Conservation (phyloP, 225 moss, liverwort and hornwort species). For the Neckera pumila region DNA sequence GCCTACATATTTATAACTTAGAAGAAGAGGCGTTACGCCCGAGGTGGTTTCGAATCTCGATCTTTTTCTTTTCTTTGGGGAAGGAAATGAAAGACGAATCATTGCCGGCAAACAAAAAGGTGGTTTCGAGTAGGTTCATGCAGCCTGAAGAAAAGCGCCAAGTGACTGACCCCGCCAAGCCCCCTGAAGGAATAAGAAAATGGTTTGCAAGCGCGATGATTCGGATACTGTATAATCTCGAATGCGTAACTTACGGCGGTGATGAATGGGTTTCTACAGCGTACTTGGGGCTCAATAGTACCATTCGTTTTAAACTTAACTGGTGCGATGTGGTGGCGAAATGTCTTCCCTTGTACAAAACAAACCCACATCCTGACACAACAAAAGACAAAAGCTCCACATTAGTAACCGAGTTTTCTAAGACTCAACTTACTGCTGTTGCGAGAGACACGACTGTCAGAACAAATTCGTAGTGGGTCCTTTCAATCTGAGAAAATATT, state of each 20-base stretch:
- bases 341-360: not conserved
- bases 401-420: slow-evolving; percentile 1
- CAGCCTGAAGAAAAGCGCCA: not conserved
- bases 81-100: not conserved
- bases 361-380: not conserved
- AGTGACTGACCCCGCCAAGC: not conserved
- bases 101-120: not conserved
- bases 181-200: not conserved
- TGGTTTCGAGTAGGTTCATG: not conserved
- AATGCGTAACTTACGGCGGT: slow-evolving; percentile 20
- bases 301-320: not conserved
- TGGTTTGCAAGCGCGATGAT: not conserved
- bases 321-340: not conserved
- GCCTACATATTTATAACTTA: not conserved
- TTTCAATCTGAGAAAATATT: slow-evolving; percentile 7
- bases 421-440: not conserved
- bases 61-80: not conserved
- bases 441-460: slow-evolving; percentile 10
- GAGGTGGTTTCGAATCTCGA: not conserved
- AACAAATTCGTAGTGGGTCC: slow-evolving; percentile 1
- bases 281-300: not conserved
- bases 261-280: not conserved
- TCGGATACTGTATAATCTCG: not conserved
- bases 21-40: not conserved
- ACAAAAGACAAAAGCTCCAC: not conserved